phyloP scores from a whole-genome alignment of 2,329 filamentous ascomycete genomes.

The Monilinia polystroma region DNA sequence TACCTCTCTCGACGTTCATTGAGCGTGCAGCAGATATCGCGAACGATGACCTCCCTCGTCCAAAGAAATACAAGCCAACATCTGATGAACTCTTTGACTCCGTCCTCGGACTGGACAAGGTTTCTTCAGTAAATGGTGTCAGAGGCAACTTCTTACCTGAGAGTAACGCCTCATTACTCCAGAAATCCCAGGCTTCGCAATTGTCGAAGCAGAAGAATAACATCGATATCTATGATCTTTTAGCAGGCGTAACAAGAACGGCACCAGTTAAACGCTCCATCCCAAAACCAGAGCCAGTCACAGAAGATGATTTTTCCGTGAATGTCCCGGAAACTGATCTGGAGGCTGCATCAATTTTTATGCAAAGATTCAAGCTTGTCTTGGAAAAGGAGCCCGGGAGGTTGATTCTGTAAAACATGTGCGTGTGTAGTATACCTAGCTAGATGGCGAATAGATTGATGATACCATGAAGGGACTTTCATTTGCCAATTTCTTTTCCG shows the following conservation, averaged over 20 bases:
- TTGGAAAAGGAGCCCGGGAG: constrained; percentile 78
- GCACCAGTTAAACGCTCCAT: constrained; percentile 31
- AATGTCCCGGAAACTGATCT: constrained; percentile 78
- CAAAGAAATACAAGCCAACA: constrained; percentile 62
- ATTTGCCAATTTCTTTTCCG: background rate
- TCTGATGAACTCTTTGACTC: constrained; percentile 86
- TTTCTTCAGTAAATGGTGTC: constrained; percentile 51
- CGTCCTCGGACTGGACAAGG: constrained; percentile 67
- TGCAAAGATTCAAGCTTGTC: constrained; percentile 81
- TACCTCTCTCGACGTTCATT: constrained; percentile 86
- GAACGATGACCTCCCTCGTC: constrained; percentile 78
- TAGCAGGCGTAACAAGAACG: constrained; percentile 51
- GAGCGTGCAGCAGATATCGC: constrained; percentile 80
- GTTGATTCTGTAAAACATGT: constrained; percentile 57
- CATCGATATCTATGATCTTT: constrained; percentile 79
- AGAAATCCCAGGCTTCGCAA: constrained; percentile 35
- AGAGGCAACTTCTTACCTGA: constrained; percentile 70
- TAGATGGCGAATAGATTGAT: constrained; percentile 28
- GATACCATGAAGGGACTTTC: constrained; percentile 7
- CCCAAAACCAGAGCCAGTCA: constrained; percentile 47
- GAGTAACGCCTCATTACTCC: constrained; percentile 54
- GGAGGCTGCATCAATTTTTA: constrained; percentile 75
- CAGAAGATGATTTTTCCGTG: constrained; percentile 78
- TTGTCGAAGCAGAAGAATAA: constrained; percentile 46
- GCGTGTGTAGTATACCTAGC: constrained; percentile 26